phyloP scores from a whole-genome alignment of 768 basidiomycete genomes.

The Crepidotus variabilis region DNA sequence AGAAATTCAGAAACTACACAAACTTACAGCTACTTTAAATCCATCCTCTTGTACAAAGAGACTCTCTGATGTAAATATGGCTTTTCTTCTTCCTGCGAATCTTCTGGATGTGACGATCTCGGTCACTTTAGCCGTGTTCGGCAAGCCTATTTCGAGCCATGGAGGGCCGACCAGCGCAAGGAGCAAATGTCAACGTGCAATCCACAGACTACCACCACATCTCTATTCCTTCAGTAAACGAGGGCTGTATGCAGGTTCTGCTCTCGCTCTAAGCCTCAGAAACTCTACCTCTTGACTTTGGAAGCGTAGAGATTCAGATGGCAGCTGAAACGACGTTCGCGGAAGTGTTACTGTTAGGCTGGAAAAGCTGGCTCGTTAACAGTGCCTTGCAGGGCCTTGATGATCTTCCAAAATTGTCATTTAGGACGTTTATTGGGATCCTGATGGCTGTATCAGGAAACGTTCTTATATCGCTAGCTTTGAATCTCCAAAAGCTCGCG shows the following conservation, averaged over 20 bases:
- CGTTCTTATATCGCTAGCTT: slow-evolving; percentile 82
- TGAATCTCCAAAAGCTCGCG: slow-evolving; percentile 92
- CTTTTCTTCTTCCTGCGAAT: background rate
- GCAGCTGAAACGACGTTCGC: background rate
- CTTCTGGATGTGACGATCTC: background rate
- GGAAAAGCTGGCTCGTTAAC: background rate
- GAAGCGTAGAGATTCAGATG: background rate
- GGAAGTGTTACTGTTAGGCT: background rate
- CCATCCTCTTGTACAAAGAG: background rate
- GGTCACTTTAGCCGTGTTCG: background rate
- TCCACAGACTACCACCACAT: background rate
- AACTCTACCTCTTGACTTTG: background rate
- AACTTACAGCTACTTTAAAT: background rate
- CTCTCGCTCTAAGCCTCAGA: background rate
- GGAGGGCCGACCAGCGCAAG: background rate
- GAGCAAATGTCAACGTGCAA: background rate
- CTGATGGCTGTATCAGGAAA: slow-evolving; percentile 81
- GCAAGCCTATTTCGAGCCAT: background rate
- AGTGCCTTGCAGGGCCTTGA: slow-evolving; percentile 19
- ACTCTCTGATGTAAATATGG: background rate
- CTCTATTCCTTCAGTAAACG: background rate
- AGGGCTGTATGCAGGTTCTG: background rate
- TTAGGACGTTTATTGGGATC: slow-evolving; percentile 70
- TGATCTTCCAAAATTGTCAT: slow-evolving; percentile 52
- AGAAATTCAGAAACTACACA: too few species aligned